Percentiles rank a stretch among this genome's conserved stretches.
These are phyloP conservation scores for Melampsora abietis-canadensis DNA, from an alignment of 1,284 basidiomycete genomes.

Conservation along the genomic window DNA sequence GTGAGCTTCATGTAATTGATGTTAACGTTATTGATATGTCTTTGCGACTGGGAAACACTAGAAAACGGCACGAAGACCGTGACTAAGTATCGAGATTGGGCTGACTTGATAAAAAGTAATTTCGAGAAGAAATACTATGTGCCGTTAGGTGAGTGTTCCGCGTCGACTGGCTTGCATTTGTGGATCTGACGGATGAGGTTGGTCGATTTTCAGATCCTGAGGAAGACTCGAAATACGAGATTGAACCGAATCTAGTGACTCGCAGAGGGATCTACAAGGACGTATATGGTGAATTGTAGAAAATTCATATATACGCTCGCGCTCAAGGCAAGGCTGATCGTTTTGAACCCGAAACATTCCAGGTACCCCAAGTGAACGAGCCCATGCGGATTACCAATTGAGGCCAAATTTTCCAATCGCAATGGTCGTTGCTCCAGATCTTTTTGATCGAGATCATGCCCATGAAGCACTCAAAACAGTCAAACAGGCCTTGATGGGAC, in stretches of 20 bases:
- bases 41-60: constrained; percentile 59
- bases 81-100: constrained; percentile 89
- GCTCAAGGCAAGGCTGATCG: too few species aligned
- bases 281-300: constrained; percentile 62
- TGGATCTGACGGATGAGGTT: constrained; percentile 18
- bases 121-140: constrained; percentile 91
- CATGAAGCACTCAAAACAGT: constrained; percentile 71
- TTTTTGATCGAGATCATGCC: constrained; percentile 79
- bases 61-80: constrained; percentile 62
- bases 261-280: constrained; percentile 98
- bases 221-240: constrained; percentile 69
- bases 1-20: background rate
- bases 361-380: constrained; percentile 72
- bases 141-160: constrained; percentile 63
- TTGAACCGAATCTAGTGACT: constrained; percentile 72
- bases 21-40: constrained; percentile 17
- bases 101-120: constrained; percentile 71
- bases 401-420: constrained; percentile 62
- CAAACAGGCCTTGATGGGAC: constrained; percentile 71
- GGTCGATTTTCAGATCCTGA: constrained; percentile 60
- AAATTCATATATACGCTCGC: too few species aligned
- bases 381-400: constrained; percentile 92
- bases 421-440: constrained; percentile 93
- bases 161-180: constrained; percentile 11
- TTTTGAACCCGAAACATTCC: background rate